Conservation (phyloP, 106 monocot genomes). For the Acorus calamus region DNA sequence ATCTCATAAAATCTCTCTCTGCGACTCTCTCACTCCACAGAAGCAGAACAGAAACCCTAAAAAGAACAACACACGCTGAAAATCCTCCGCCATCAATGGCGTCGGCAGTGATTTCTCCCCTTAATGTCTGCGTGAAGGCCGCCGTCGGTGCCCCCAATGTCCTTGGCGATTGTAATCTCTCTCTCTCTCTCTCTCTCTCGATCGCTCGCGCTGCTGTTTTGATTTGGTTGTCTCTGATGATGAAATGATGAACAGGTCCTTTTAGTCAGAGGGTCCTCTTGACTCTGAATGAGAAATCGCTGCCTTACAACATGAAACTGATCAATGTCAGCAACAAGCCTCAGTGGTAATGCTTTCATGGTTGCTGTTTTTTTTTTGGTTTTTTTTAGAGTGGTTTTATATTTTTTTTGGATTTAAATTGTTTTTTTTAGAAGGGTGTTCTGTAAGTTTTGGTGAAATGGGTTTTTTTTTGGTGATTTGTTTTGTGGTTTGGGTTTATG, state of each 20-base stretch:
- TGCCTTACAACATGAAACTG: conserved; percentile 64
- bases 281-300: conserved; percentile 88
- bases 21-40: no score
- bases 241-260: conserved; percentile 40
- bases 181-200: background rate
- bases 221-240: background rate
- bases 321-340: conserved; percentile 65
- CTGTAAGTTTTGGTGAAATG: no score
- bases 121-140: conserved; percentile 44
- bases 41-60: no score
- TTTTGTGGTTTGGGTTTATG: no score
- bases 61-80: no score
- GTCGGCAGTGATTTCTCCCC: conserved; percentile 4
- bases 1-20: no score
- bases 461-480: no score
- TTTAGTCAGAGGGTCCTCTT: conserved; percentile 75
- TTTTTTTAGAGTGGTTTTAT: no score
- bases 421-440: no score
- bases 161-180: conserved; percentile 41
- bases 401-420: no score
- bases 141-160: conserved; percentile 22
- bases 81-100: no score
- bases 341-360: conserved; percentile 34
- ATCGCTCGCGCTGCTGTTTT: background rate
- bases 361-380: no score